Base-by-base conservation (phyloP, 345 rosid genomes). In the Populus euphratica region DNA sequence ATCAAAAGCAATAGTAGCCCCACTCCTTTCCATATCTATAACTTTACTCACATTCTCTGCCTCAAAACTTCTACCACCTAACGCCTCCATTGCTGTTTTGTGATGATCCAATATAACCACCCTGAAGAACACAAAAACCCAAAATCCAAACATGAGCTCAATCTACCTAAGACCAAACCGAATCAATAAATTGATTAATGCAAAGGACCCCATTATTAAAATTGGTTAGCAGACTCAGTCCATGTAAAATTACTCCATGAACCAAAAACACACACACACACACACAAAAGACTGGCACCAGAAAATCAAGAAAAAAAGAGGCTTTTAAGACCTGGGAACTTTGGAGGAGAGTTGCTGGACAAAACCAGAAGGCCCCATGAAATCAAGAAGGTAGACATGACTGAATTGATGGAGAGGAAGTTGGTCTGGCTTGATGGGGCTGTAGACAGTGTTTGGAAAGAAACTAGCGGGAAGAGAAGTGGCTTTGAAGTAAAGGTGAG, bases 1-100 rank as follows among this genome's bases (percentile, higher is more conserved):
- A 79, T 91, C 97, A 64, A 68, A 89, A 47, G 97, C 94, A 85
- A 92, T 88, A 5, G 90, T 91, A 4, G 93, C 94, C 8, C 97
- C 97, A 73, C 97, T 92, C 76, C 94, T 88, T 76, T 52, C 79
- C 81, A 90, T 81, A 77, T 92, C 97, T 54, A 92, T 77, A 13
- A 88, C 78, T 76, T 72, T 86, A 23, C 72, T 74, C 54, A 92
- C 92, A 80, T 92, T 92, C 43, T 81, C 81, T 31, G 78, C 80
- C 36, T 79, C 73, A 3, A 76, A 77, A 33, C 14, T 31, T n/a
- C 4, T 79, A 21, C 80, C 87, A 3, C 80, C 81, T 5, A 87
- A 23, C 80, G 75, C 78, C 75, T 91, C 92, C 23, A 87, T 54
- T 21, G 94, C 94, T 67, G 94, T 91, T 76, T 91, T 88, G 72